A percentile compares a stretch with the other conserved stretches of the same genome.
phyloP scores from a whole-genome alignment of 345 rosid genomes.

The Citrus glauca region DNA sequence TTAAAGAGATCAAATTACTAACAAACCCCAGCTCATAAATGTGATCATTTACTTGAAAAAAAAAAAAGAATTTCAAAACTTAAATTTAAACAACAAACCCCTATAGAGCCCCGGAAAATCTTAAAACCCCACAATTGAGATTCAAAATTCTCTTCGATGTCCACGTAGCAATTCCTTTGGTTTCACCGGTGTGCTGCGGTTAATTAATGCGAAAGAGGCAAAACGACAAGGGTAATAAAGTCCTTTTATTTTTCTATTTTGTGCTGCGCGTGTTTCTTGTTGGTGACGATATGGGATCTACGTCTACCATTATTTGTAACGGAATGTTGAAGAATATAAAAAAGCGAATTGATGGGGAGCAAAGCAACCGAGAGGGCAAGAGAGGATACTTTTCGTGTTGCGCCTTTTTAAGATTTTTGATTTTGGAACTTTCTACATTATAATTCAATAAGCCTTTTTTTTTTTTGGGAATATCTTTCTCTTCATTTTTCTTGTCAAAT shows the following conservation, averaged over 20 bases:
- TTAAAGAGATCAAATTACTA: background rate
- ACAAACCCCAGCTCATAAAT: constrained; percentile 13
- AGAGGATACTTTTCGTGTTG: constrained; percentile 26
- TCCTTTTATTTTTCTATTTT: background rate
- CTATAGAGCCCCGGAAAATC: background rate
- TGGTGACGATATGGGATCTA: constrained; percentile 13
- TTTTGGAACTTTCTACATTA: constrained; percentile 16
- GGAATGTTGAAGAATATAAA: constrained; percentile 7
- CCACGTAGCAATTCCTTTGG: constrained; percentile 12
- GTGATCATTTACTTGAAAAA: background rate
- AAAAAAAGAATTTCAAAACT: background rate
- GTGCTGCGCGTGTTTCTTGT: background rate
- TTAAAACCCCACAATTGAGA: constrained; percentile 22
- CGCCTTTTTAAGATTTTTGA: background rate
- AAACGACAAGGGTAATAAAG: background rate
- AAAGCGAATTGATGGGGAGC: background rate
- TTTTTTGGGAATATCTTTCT: background rate
- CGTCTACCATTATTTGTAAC: background rate
- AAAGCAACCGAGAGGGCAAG: background rate
- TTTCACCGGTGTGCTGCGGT: background rate
- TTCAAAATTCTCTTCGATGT: constrained; percentile 19
- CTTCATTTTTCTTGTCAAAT: background rate
- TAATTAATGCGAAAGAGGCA: background rate
- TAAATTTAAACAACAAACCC: constrained; percentile 17
- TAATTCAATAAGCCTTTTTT: background rate